Evolutionary conservation across 768 basidiomycete species (phyloP).

Genomic region (Crucibulum laeve): DNA sequence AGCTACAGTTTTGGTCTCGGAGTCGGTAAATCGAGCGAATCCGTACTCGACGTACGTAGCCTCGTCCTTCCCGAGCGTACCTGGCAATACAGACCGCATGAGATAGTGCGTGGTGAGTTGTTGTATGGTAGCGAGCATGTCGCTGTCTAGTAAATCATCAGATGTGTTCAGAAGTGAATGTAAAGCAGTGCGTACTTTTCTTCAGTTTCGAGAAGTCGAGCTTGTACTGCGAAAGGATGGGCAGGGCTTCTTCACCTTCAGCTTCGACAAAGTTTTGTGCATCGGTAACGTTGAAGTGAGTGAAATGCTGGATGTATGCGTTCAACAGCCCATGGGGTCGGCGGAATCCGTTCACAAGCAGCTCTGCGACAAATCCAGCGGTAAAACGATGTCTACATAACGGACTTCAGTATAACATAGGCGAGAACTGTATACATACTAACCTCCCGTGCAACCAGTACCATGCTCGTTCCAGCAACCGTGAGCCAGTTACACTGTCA

Average conservation of each 20-base stretch:
- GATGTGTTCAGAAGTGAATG: background rate
- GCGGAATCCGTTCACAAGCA: slow-evolving; percentile 32
- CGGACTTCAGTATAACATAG: background rate
- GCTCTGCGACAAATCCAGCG: slow-evolving; percentile 36
- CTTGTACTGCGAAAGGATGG: slow-evolving; percentile 30
- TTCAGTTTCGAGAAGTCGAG: slow-evolving; percentile 37
- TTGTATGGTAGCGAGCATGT: slow-evolving; percentile 33
- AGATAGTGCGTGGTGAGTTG: slow-evolving; percentile 33
- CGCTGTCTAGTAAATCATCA: slow-evolving; percentile 19
- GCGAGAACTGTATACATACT: background rate
- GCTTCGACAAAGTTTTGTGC: slow-evolving; percentile 21
- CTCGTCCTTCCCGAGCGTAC: slow-evolving; percentile 34
- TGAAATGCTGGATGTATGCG: slow-evolving; percentile 36
- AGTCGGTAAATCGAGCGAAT: slow-evolving; percentile 38
- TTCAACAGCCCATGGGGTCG: slow-evolving; percentile 36
- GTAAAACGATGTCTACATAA: slow-evolving; percentile 38
- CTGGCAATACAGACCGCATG: slow-evolving; percentile 33
- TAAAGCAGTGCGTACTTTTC: slow-evolving; percentile 24
- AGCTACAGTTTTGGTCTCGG: slow-evolving; percentile 29
- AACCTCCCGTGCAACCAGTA: slow-evolving; percentile 45
- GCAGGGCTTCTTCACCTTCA: slow-evolving; percentile 21
- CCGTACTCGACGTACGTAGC: slow-evolving; percentile 38
- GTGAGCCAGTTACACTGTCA: slow-evolving; percentile 18
- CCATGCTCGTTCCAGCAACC: slow-evolving; percentile 33
- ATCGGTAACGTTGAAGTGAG: slow-evolving; percentile 34